Evolutionary conservation across 208 protist genomes (phyloP), one percentile per base, ranked within the genome.

Genomic region (Trypanosoma brucei): DNA sequence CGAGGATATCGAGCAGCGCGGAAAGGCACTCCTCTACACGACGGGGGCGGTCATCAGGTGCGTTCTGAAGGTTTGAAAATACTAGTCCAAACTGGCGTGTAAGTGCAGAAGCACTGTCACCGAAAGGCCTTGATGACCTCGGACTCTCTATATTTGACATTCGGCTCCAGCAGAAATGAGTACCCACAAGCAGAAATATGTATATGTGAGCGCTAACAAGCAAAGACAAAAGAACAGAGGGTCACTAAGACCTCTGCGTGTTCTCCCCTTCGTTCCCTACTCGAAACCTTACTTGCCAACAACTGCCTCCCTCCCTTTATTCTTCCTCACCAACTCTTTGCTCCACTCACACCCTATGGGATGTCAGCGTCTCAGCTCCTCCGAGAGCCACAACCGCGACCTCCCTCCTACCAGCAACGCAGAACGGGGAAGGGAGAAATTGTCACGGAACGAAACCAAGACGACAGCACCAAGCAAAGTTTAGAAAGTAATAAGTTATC

Each of bases 1-100:
- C 86, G 0, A 92, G 68, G 0, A 87, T 88, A 52, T 95, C 86
- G 6, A 78, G 74, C 36, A 95, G 72, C 36, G 83, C 86, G 37
- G 72, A 79, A 0, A 91, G 63, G 56, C 83, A 91, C 56, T 95
- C 84, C 45, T 91, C 76, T 1, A 85, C 62, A 14, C 85, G 80
- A 51, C 82, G 72, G 14, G 57, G 60, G 14, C 85, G 75, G 39
- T 58, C 80, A 8, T 81, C 75, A 0, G 83, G 77, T 1, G 79
- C 77, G 55, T 65, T 83, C 55, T 79, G 79, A 7, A 95, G 72
- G 49, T 91, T 95, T 4, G 65, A 68, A 52, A 95, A 90, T 42
- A 95, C 85, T 40, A 81, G 75, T 13, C 59, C 71, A 30, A 95
- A 76, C 59, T 92, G 84, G 53, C 84, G 76, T 11, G 76, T 73